Percentiles rank a stretch among this genome's conserved stretches.
Conservation (phyloP, 495 filamentous ascomycete genomes). For the Cercophora sp. region DNA sequence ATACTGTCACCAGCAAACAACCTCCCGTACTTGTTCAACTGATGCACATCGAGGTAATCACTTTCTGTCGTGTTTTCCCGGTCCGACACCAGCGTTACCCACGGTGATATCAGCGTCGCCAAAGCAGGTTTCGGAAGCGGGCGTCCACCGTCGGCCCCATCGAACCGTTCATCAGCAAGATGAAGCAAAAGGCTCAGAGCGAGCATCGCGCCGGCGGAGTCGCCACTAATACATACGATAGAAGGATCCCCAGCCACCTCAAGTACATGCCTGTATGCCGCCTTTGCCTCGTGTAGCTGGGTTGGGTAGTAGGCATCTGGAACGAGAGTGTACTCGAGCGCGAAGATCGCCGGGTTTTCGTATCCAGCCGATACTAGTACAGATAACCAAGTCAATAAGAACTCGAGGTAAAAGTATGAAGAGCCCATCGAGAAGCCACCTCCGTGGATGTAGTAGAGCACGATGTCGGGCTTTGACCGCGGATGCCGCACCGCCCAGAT, state of each 20-base stretch:
- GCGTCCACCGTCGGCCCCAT: conserved; percentile 13
- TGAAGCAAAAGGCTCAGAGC: conserved; percentile 63
- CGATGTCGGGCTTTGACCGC: conserved; percentile 55
- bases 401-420: conserved; percentile 76
- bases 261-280: conserved; percentile 63
- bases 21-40: conserved; percentile 57
- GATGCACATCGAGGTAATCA: conserved; percentile 55
- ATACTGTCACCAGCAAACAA: conserved; percentile 56
- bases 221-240: conserved; percentile 62
- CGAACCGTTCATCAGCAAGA: conserved; percentile 34
- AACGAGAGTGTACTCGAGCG: conserved; percentile 74
- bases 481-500: conserved; percentile 58
- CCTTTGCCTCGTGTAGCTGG: conserved; percentile 61
- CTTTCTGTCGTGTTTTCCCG: conserved; percentile 54
- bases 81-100: conserved; percentile 55
- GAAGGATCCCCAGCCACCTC: conserved; percentile 48
- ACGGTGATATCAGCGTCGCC: conserved; percentile 57
- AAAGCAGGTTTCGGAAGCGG: conserved; percentile 39
- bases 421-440: conserved; percentile 79
- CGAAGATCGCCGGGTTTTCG: conserved; percentile 70
- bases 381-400: conserved; percentile 61
- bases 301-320: conserved; percentile 65
- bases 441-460: conserved; percentile 74
- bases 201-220: conserved; percentile 70
- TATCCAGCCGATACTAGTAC: conserved; percentile 57